phyloP scores from a whole-genome alignment of 2,329 filamentous ascomycete species.

The Drechslerella stenobrocha region DNA sequence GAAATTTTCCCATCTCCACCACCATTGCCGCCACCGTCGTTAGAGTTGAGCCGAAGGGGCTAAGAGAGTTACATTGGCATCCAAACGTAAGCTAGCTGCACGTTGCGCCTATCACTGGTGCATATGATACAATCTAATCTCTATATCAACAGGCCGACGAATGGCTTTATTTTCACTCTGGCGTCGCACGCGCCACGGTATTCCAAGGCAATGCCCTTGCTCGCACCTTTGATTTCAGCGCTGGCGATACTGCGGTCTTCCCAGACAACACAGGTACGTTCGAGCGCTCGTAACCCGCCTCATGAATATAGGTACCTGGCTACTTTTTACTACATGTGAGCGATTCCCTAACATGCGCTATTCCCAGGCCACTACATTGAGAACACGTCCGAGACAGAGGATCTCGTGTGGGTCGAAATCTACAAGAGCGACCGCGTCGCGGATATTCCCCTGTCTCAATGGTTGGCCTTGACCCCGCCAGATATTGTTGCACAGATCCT shows the following conservation, averaged over 20 bases:
- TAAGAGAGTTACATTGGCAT: conserved; percentile 72
- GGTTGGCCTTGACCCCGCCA: conserved; percentile 69
- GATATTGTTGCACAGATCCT: conserved; percentile 66
- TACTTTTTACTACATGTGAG: conserved; percentile 55
- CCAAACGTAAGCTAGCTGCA: conserved; percentile 62
- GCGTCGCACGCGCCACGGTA: conserved; percentile 65
- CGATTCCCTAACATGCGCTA: conserved; percentile 8
- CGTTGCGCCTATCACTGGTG: too few relatives aligned
- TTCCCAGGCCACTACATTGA: conserved; percentile 68
- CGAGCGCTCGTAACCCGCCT: neutral
- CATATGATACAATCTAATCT: too few relatives aligned
- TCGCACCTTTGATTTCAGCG: conserved; percentile 68
- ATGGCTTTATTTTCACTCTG: conserved; percentile 72
- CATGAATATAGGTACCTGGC: neutral
- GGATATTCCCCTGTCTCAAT: conserved; percentile 69
- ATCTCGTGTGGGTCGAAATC: conserved; percentile 70
- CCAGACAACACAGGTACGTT: conserved; percentile 63
- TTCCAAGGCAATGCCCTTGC: conserved; percentile 66
- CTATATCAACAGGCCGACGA: conserved; percentile 70
- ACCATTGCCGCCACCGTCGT: conserved; percentile 70
- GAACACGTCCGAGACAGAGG: conserved; percentile 67
- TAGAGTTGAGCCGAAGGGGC: conserved; percentile 65
- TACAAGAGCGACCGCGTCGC: conserved; percentile 70
- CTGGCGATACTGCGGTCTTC: conserved; percentile 70
- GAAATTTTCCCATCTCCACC: conserved; percentile 68